Percentiles rank a stretch among this genome's conserved stretches.
phyloP scores from a whole-genome alignment of 306 rosid genomes.

The Trifolium subterraneum region DNA sequence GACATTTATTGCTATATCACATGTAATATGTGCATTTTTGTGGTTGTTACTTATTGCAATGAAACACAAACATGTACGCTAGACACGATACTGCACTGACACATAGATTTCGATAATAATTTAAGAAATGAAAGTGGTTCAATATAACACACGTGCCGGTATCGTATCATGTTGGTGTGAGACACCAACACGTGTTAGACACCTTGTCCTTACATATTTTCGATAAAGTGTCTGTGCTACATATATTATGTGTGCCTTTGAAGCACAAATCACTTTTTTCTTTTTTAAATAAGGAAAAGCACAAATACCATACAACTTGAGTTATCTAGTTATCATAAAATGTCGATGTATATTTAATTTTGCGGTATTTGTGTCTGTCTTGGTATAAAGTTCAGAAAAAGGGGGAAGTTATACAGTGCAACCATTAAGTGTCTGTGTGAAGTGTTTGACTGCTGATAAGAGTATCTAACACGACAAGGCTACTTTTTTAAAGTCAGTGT shows the following conservation, averaged over 20 bases:
- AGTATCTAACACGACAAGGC: slow-evolving; percentile 6
- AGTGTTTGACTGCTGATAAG: neutral
- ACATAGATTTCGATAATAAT: neutral
- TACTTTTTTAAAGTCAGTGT: slow-evolving; percentile 3
- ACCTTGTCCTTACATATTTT: neutral
- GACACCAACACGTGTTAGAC: neutral
- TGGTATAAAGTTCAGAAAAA: neutral
- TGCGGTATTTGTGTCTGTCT: slow-evolving; percentile 1
- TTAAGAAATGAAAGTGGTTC: neutral
- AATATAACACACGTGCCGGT: neutral
- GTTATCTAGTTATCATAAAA: neutral
- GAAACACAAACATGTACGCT: neutral
- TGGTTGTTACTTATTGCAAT: slow-evolving; percentile 13
- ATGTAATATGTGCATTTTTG: slow-evolving; percentile 18
- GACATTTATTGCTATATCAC: slow-evolving; percentile 11
- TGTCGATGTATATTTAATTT: neutral
- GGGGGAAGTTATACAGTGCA: neutral
- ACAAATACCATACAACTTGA: neutral
- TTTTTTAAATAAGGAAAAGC: neutral
- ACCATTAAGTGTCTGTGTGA: neutral
- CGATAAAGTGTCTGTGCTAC: neutral
- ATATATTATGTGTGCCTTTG: neutral
- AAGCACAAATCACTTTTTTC: no score
- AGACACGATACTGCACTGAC: neutral
- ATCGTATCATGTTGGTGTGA: neutral